These are phyloP conservation scores for Botryotinia globosa DNA, from an alignment of 2,329 filamentous ascomycete species.

Conservation along the genomic window DNA sequence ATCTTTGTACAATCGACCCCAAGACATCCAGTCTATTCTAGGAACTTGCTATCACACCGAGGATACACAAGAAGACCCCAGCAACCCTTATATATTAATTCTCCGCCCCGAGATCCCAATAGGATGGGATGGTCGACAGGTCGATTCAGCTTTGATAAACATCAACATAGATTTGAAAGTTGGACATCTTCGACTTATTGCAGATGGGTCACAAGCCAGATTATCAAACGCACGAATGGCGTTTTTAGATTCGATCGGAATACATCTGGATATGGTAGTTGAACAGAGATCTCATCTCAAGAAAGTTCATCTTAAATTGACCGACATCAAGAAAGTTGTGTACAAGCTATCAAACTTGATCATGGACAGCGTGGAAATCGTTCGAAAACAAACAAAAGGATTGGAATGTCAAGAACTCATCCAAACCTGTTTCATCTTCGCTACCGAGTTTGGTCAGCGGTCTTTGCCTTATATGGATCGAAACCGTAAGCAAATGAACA, in stretches of 20 bases:
- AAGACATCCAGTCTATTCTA: constrained; percentile 82
- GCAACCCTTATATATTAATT: constrained; percentile 81
- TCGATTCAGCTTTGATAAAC: constrained; percentile 69
- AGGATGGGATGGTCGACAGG: constrained; percentile 75
- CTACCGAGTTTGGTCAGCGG: constrained; percentile 96
- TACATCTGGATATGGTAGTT: constrained; percentile 83
- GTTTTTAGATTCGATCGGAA: constrained; percentile 75
- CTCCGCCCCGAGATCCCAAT: constrained; percentile 77
- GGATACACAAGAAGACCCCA: constrained; percentile 68
- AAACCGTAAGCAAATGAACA: constrained; percentile 95
- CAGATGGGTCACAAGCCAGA: constrained; percentile 77
- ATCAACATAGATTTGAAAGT: constrained; percentile 81
- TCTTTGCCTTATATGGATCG: constrained; percentile 94
- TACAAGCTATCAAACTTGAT: constrained; percentile 97
- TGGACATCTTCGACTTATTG: constrained; percentile 82
- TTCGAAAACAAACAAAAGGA: constrained; percentile 78
- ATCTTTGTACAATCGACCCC: constrained; percentile 67
- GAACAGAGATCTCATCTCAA: constrained; percentile 92
- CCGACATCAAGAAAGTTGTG: constrained; percentile 91
- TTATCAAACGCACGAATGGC: constrained; percentile 74
- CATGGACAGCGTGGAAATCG: constrained; percentile 96
- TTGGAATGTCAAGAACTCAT: constrained; percentile 93
- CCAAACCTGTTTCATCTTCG: constrained; percentile 96
- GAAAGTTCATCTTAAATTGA: constrained; percentile 85
- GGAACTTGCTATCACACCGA: constrained; percentile 73